Conservation (phyloP, 805 yeast species). For the Saccharomycopsis fodiens region DNA sequence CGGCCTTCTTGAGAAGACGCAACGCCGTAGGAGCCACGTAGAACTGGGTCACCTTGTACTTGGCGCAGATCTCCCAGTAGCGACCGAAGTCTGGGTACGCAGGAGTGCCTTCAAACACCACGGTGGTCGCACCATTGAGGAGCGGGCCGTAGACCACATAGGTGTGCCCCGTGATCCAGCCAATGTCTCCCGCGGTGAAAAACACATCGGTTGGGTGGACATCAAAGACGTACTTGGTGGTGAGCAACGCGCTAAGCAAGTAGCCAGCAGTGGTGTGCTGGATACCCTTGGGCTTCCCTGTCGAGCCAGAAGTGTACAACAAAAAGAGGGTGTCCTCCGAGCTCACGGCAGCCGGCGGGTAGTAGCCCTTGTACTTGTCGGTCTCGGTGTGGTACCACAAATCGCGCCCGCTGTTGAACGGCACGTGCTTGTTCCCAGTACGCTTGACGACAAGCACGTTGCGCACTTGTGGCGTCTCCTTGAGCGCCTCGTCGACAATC, state of each 20-base stretch:
- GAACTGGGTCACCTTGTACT: constrained; percentile 67
- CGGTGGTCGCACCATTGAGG: constrained; percentile 66
- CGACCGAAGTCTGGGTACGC: constrained; percentile 76
- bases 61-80: constrained; percentile 71
- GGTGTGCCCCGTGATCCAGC: constrained; percentile 89
- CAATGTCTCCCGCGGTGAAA: constrained; percentile 86
- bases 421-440: constrained; percentile 54
- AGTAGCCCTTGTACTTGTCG: constrained; percentile 56
- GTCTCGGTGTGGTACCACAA: constrained; percentile 72
- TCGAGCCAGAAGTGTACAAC: constrained; percentile 79
- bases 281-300: constrained; percentile 86
- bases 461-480: constrained; percentile 55
- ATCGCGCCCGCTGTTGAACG: constrained; percentile 51
- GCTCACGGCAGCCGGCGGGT: constrained; percentile 66
- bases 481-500: constrained; percentile 74
- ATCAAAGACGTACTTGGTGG: constrained; percentile 73
- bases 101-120: constrained; percentile 83
- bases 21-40: constrained; percentile 83
- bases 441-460: constrained; percentile 68
- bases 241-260: constrained; percentile 61
- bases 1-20: constrained; percentile 69
- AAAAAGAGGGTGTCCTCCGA: constrained; percentile 79
- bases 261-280: constrained; percentile 79
- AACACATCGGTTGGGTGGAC: constrained; percentile 65
- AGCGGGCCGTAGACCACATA: constrained; percentile 80